phyloP scores from a whole-genome alignment of 331 rosid genomes.

The Arachis monticola region DNA sequence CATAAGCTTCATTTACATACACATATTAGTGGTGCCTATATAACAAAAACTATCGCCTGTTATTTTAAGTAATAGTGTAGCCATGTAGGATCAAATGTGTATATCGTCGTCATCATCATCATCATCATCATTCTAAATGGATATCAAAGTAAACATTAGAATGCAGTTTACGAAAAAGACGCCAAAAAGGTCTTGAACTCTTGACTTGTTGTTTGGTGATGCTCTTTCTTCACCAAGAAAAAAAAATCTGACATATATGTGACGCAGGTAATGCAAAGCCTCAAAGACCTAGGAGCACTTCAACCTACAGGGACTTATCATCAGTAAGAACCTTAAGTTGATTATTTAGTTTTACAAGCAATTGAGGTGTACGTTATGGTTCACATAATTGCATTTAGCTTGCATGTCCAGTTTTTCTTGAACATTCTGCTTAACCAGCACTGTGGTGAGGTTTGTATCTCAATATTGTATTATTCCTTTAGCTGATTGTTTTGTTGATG shows the following conservation, averaged over 20 bases:
- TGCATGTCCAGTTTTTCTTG: constrained; percentile 80
- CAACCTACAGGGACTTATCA: constrained; percentile 90
- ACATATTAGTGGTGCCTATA: too few relatives aligned
- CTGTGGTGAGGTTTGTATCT: constrained; percentile 82
- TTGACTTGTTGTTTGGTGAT: constrained; percentile 2
- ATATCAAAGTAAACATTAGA: too few relatives aligned
- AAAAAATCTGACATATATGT: constrained; percentile 15
- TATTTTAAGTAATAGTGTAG: too few relatives aligned
- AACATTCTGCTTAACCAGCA: constrained; percentile 72
- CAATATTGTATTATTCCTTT: constrained; percentile 17
- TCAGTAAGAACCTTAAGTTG: constrained; percentile 44
- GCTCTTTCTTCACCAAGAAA: background rate
- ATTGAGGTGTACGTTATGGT: background rate
- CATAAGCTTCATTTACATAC: too few relatives aligned
- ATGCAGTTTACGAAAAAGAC: constrained; percentile 88
- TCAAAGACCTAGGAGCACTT: constrained; percentile 89
- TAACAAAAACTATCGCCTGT: too few relatives aligned
- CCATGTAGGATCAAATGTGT: too few relatives aligned
- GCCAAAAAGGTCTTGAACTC: constrained; percentile 73
- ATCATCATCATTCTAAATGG: too few relatives aligned
- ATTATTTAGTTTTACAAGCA: background rate
- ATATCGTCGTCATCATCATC: too few relatives aligned
- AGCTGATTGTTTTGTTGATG: constrained; percentile 50
- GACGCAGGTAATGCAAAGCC: constrained; percentile 81
- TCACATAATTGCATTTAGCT: constrained; percentile 5